A percentile compares a stretch with the other conserved stretches of the same genome.
Conservation (phyloP, 2,329 filamentous ascomycete genomes). For the Fusarium coffeatum region DNA sequence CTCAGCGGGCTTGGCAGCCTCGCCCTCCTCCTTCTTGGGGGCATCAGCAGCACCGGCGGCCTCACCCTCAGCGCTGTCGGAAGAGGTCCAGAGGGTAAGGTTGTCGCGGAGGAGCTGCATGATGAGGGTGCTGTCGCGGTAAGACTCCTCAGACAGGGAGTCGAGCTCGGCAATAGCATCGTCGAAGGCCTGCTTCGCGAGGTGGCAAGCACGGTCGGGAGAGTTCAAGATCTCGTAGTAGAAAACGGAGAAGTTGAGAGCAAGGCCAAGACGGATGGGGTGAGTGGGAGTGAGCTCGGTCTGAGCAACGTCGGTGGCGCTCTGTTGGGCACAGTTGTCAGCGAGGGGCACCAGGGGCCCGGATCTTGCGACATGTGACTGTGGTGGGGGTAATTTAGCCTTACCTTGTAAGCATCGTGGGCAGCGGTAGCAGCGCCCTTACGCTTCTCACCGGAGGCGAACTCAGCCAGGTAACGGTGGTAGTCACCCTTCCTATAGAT, state of each 20-base stretch:
- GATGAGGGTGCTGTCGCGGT: constrained; percentile 98
- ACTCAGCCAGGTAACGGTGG: constrained; percentile 95
- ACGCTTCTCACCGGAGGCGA: constrained; percentile 91
- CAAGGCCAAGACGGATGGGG: constrained; percentile 96
- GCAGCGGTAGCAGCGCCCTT: constrained; percentile 87
- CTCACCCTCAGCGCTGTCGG: constrained; percentile 85
- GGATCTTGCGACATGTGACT: constrained; percentile 46
- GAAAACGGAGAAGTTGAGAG: constrained; percentile 99
- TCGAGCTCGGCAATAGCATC: constrained; percentile 98
- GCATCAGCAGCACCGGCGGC: constrained; percentile 66
- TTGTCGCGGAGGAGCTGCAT: constrained; percentile 99
- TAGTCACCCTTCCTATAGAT: constrained; percentile 87
- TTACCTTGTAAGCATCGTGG: constrained; percentile 97
- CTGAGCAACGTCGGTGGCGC: constrained; percentile 98
- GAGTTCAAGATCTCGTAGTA: constrained; percentile 99
- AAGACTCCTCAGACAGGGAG: constrained; percentile 97
- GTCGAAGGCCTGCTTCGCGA: constrained; percentile 99
- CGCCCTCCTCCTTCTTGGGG: constrained; percentile 70
- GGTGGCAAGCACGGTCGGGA: constrained; percentile 96
- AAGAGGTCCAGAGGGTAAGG: constrained; percentile 97
- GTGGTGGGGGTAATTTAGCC: constrained; percentile 43
- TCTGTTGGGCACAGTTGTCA: constrained; percentile 90
- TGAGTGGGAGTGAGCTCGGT: constrained; percentile 97
- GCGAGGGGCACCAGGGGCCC: constrained; percentile 64
- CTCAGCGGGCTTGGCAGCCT: constrained; percentile 55